A percentile compares a stretch with the other conserved stretches of the same genome.
phyloP scores from a whole-genome alignment of 2,329 filamentous ascomycete species.

The Blumeria graminis region DNA sequence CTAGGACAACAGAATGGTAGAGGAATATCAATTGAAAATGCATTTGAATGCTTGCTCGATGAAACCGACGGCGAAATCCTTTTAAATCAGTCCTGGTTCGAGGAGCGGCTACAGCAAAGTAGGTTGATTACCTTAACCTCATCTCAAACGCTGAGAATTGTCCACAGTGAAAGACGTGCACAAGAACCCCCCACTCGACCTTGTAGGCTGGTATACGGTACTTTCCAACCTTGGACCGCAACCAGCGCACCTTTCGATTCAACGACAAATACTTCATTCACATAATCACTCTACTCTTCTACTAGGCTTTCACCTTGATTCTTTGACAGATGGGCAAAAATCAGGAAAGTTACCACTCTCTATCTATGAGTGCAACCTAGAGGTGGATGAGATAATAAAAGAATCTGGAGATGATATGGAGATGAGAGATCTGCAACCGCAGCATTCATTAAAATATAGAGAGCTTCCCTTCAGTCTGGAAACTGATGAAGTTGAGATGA shows the following conservation, averaged over 20 bases:
- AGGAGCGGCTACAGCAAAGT: constrained; percentile 65
- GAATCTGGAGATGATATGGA: constrained; percentile 40
- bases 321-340: constrained; percentile 27
- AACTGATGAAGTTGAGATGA: constrained; percentile 93
- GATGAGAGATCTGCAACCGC: constrained; percentile 38
- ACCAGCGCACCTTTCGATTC: constrained; percentile 41
- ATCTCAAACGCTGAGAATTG: constrained; percentile 1
- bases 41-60: constrained; percentile 50
- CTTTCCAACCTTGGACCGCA: constrained; percentile 49
- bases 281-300: constrained; percentile 71
- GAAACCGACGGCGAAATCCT: constrained; percentile 29
- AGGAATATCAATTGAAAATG: constrained; percentile 76
- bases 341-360: constrained; percentile 72
- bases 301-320: constrained; percentile 59
- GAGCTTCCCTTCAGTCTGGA: constrained; percentile 73
- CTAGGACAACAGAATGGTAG: constrained; percentile 79
- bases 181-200: constrained; percentile 55
- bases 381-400: constrained; percentile 32
- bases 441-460: constrained; percentile 47
- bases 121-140: constrained; percentile 14
- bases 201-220: constrained; percentile 84
- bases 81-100: constrained; percentile 50
- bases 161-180: constrained; percentile 62
- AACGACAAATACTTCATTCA: constrained; percentile 47
- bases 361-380: constrained; percentile 67